Evolutionary conservation across 805 yeast species (phyloP), one percentile per base, ranked within the genome.

Genomic region (Candida nitratophila): DNA sequence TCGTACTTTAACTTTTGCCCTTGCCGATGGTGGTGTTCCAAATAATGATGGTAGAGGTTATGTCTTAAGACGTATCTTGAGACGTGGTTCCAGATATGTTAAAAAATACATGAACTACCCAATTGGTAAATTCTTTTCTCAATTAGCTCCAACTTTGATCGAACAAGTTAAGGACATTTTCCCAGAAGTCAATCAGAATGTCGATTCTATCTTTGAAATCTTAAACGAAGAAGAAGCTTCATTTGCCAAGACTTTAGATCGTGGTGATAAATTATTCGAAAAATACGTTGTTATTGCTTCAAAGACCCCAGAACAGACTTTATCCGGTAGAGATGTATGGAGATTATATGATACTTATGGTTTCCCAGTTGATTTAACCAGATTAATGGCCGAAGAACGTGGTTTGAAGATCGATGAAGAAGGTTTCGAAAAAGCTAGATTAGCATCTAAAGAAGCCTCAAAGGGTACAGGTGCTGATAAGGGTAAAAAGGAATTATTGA

Each of bases 11-110:
- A 87, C 96, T 2, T 87, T 93, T 66, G 97, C 99, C 41, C 75
- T 93, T 47, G 86, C 96, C 34, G 99, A 93, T 65, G 99, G 99
- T 59, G 99, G 99, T 60, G 97, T 93, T 46, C 99, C 99, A 61
- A 93, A 93, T 70, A 93, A 90, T 60, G 99, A 93, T 63, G 99
- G 99, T 57, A 84, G 99, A 70, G 99, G 99, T 57, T 93, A 93
- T 60, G 99, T 93, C 37, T 72, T 93, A 64, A 83, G 99, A 71
- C 85, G 99, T 73, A 90, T 93, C 55, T 73, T 93, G 59, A 85
- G 99, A 74, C 85, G 99, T 74, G 99, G 99, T 59, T 87, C 96
- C 34, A 84, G 99, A 68, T 93, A 87, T 60, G 97, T 84, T 38
- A 84, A 98, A 67, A 93, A 93, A 70, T 90, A 93, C 71, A 81